Conservation (phyloP, 1,139 yeast species). For the Lodderomyces metapsilosis region DNA sequence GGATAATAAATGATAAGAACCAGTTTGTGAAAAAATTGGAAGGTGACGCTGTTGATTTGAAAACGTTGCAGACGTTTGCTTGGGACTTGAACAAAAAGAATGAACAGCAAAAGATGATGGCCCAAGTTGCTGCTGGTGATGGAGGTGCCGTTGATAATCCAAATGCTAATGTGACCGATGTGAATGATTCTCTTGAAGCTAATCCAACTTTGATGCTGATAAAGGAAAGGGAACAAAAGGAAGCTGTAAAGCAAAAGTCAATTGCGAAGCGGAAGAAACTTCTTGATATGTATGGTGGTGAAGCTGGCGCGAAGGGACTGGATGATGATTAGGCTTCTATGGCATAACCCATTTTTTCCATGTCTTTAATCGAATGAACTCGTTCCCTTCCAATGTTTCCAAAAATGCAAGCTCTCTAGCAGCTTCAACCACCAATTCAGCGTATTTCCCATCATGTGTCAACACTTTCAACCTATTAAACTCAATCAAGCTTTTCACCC, state of each 20-base stretch:
- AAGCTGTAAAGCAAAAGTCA: conserved; percentile 25
- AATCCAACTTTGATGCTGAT: conserved; percentile 59
- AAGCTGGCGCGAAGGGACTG: neutral
- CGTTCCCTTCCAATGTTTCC: conserved; percentile 17
- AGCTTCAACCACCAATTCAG: conserved; percentile 15
- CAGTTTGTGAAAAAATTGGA: conserved; percentile 53
- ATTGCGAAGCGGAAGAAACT: conserved; percentile 16
- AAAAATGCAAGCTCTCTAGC: conserved; percentile 16
- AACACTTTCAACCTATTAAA: conserved; percentile 20
- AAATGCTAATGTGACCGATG: conserved; percentile 29
- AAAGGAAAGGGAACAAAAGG: conserved; percentile 38
- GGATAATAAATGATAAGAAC: conserved; percentile 47
- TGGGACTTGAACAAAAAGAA: conserved; percentile 41
- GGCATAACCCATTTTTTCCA: conserved; percentile 21
- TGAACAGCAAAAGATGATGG: conserved; percentile 17
- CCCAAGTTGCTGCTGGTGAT: conserved; percentile 3
- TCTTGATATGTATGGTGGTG: conserved; percentile 19
- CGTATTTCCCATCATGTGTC: conserved; percentile 21
- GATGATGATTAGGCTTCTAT: neutral
- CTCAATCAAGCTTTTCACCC: conserved; percentile 17
- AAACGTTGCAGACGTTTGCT: conserved; percentile 50
- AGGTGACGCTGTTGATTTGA: conserved; percentile 53
- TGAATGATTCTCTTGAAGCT: conserved; percentile 49
- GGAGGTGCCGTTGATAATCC: neutral
- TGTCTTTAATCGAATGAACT: conserved; percentile 15